Percentiles rank a stretch among this genome's conserved stretches.
phyloP scores from a whole-genome alignment of 768 basidiomycete genomes.

The Gymnopilus dilepis region DNA sequence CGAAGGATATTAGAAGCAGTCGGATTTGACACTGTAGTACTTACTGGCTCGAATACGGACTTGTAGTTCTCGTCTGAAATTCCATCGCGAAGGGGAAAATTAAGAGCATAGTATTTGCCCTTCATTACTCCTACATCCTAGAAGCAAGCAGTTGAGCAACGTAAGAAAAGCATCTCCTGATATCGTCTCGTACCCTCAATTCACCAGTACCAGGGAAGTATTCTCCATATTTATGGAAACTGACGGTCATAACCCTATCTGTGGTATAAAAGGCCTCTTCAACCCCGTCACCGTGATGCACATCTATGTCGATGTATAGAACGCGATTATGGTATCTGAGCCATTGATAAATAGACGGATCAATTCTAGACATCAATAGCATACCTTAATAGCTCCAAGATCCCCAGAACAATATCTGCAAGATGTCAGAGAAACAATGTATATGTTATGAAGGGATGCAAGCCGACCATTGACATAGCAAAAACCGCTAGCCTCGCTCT shows the following conservation, averaged over 20 bases:
- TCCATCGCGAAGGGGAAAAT: constrained; percentile 94
- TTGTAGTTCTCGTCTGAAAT: constrained; percentile 95
- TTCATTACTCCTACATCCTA: constrained; percentile 94
- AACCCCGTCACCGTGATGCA: constrained; percentile 98
- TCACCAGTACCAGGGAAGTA: constrained; percentile 99
- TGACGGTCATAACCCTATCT: constrained; percentile 97
- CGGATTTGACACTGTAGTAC: constrained; percentile 29
- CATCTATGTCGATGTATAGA: constrained; percentile 97
- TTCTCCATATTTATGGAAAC: constrained; percentile 99
- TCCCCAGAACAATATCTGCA: constrained; percentile 96
- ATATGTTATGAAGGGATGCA: not conserved
- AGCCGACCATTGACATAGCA: constrained; percentile 94
- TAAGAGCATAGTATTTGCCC: constrained; percentile 92
- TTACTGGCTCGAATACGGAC: constrained; percentile 92
- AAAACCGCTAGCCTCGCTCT: constrained; percentile 98
- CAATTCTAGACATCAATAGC: constrained; percentile 3
- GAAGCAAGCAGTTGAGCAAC: constrained; percentile 14
- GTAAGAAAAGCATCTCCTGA: not conserved
- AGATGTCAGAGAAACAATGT: not conserved
- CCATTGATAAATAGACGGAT: not conserved
- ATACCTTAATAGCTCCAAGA: constrained; percentile 89
- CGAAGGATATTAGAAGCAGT: not conserved
- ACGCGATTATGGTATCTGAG: constrained; percentile 92
- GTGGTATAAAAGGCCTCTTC: constrained; percentile 99
- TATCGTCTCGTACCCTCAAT: constrained; percentile 60